phyloP scores from a whole-genome alignment of 1,139 yeast species.

The Geotrichum fermentans region DNA sequence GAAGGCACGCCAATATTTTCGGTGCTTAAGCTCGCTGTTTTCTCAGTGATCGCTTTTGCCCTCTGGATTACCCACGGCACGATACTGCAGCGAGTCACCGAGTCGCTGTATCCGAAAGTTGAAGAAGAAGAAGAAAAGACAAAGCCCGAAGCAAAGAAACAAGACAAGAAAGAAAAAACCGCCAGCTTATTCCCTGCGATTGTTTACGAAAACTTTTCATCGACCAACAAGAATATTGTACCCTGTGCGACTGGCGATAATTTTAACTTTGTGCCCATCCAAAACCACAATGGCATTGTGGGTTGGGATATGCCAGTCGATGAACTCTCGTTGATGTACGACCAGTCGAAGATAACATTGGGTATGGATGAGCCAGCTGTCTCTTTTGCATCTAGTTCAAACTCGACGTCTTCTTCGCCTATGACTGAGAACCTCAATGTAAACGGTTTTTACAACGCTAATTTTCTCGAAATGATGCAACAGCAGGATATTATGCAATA shows the following conservation, averaged over 20 bases:
- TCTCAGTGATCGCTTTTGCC: neutral
- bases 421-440: neutral
- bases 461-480: neutral
- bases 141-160: neutral
- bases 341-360: neutral
- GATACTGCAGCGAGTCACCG: neutral
- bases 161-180: neutral
- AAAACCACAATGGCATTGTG: neutral
- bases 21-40: neutral
- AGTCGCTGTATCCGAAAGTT: neutral
- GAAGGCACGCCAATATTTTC: neutral
- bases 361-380: neutral
- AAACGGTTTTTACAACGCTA: neutral
- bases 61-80: conserved; percentile 2
- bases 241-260: conserved; percentile 3
- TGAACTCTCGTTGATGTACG: neutral
- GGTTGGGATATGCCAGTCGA: conserved; percentile 2
- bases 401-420: conserved; percentile 1
- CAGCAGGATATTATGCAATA: neutral
- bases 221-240: conserved; percentile 1
- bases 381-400: neutral
- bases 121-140: neutral
- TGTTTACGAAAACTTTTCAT: neutral
- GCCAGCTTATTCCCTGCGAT: conserved; percentile 4
- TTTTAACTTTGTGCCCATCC: conserved; percentile 2